Conservation (phyloP, 495 filamentous ascomycete genomes). For the Annulohypoxylon stygium region DNA sequence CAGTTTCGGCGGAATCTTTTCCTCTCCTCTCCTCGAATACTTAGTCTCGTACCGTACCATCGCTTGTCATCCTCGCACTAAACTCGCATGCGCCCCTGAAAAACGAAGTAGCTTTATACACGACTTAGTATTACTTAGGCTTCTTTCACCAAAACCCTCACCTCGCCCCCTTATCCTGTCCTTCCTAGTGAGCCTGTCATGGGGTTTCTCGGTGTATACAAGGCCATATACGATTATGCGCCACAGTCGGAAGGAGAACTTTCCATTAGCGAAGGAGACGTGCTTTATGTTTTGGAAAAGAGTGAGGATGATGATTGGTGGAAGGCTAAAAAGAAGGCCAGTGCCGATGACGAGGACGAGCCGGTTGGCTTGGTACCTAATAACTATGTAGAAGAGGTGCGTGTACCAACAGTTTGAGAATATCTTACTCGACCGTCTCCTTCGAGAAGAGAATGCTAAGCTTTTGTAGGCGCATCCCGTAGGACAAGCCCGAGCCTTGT, state of each 20-base stretch:
- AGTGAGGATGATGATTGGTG: slow-evolving; percentile 94
- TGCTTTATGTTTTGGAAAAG: slow-evolving; percentile 94
- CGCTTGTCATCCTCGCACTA: slow-evolving; percentile 18
- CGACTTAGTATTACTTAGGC: slow-evolving; percentile 8
- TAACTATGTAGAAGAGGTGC: slow-evolving; percentile 97
- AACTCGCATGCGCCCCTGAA: slow-evolving; percentile 29
- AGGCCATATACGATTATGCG: slow-evolving; percentile 91
- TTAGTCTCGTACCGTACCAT: slow-evolving; percentile 22
- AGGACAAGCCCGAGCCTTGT: slow-evolving; percentile 84
- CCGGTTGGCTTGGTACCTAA: slow-evolving; percentile 92
- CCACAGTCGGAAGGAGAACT: slow-evolving; percentile 92
- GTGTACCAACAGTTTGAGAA: slow-evolving; percentile 49
- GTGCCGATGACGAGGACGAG: slow-evolving; percentile 92
- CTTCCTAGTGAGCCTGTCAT: slow-evolving; percentile 51
- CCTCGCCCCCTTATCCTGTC: slow-evolving; percentile 8
- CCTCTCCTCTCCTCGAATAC: slow-evolving; percentile 11
- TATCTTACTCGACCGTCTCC: neutral
- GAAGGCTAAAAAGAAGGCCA: slow-evolving; percentile 97
- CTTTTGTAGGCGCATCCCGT: slow-evolving; percentile 74
- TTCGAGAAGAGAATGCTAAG: slow-evolving; percentile 33
- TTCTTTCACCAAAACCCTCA: neutral
- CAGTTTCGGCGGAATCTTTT: slow-evolving; percentile 6
- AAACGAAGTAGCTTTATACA: neutral
- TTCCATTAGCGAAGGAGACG: slow-evolving; percentile 86
- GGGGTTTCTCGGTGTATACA: slow-evolving; percentile 91